These are phyloP conservation scores for Paecilomyces fulvus DNA, from an alignment of 2,329 filamentous ascomycete species.

Conservation along the genomic window DNA sequence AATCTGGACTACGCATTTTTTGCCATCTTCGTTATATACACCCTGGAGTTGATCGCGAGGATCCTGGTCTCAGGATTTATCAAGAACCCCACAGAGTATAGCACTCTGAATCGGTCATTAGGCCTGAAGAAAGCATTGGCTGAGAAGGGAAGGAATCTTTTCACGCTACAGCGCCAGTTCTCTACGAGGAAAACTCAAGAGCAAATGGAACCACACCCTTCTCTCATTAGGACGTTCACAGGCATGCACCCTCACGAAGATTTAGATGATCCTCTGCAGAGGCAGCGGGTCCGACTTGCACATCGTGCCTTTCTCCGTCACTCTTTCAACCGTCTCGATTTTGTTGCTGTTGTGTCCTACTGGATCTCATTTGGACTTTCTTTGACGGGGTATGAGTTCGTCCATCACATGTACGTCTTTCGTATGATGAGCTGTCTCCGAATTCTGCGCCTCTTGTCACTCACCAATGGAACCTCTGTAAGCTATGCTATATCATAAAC, in stretches of 20 bases:
- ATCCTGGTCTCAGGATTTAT: constrained; percentile 91
- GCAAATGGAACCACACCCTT: constrained; percentile 32
- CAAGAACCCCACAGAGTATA: constrained; percentile 84
- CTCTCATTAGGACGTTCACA: constrained; percentile 70
- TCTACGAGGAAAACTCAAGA: constrained; percentile 49
- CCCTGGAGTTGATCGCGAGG: constrained; percentile 70
- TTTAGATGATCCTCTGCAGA: constrained; percentile 59
- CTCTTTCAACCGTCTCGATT: constrained; percentile 92
- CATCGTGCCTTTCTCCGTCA: constrained; percentile 88
- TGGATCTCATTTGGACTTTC: constrained; percentile 81
- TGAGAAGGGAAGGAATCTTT: constrained; percentile 68
- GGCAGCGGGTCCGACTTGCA: constrained; percentile 76
- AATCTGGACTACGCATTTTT: constrained; percentile 72
- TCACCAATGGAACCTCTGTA: constrained; percentile 89
- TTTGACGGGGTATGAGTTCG: constrained; percentile 59
- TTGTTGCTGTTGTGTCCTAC: constrained; percentile 86
- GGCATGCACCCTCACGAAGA: constrained; percentile 56
- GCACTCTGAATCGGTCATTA: constrained; percentile 71
- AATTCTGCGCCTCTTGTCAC: constrained; percentile 78
- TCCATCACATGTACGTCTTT: constrained; percentile 75
- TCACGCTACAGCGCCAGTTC: constrained; percentile 69
- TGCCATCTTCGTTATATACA: constrained; percentile 80
- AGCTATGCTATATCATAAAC: constrained; percentile 24
- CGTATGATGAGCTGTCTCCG: constrained; percentile 94
- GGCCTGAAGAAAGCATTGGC: constrained; percentile 66